Base-by-base conservation (phyloP, 2,329 filamentous ascomycete species). In the Arthroderma uncinatum region DNA sequence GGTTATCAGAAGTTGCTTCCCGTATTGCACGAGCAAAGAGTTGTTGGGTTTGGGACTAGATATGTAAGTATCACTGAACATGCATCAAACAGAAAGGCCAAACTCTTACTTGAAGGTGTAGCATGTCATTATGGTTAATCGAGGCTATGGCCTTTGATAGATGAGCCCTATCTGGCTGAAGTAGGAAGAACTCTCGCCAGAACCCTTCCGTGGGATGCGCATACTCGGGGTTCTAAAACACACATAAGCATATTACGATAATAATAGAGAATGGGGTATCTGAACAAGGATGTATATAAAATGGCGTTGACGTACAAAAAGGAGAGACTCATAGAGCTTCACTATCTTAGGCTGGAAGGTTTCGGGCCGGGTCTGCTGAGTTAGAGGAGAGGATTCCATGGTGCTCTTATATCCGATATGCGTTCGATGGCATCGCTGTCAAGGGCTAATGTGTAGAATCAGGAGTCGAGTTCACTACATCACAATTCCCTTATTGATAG, bases 331-430 rank as follows among this genome's bases (percentile, higher is more conserved):
- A 73, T 98, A 98, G 54, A 97, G 82, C 71, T 87, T 81, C 60
- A 95, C 86, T 64, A 98, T 88, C 76, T 98, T 98, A 56, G 88
- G 92, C 73, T 94, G 87, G 70, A 98, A 96, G 40, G 86, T 82
- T 71, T 94, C 87, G 56, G 92, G 93, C 66, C 89, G 83, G 73
- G 83, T 83, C 79, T 96, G 90, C 74, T 94, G 90, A 58, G 91
- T 95, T 69, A 98, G 82, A 62, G 93, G 93, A 70, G 92, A 97
- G 65, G 84, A 81, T 77, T 95, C 89, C 89, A 94, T 94, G 57
- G 47, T 59, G n/a, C 14, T 14, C 25, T 16, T 50, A 14, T 19
- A 42, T 30, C 12, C 19, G 44, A 16, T 33, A 7, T 16, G 23
- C 25, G n/a, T 50, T 30, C 25, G 44, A 50, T 50, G 16, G 44